Evolutionary conservation across 2,329 filamentous ascomycete genomes (phyloP), one percentile per base, ranked within the genome.

Genomic region (Beauveria sp.): DNA sequence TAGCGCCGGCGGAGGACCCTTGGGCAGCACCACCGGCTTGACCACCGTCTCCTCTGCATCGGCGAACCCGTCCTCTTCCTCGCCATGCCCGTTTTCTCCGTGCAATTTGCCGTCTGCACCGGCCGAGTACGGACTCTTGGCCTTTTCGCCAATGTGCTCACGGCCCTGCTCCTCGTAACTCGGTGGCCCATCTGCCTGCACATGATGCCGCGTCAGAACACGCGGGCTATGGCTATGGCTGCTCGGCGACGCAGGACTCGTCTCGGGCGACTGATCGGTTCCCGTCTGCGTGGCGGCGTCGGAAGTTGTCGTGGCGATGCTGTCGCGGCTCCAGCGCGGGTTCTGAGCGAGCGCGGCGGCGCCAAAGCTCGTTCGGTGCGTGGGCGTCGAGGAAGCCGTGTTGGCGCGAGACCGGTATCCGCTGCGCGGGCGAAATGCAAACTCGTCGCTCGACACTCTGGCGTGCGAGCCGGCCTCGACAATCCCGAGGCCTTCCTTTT

Each of bases 401-500:
- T 55, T 60, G 40, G 62, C 31, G 43, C 64, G 63, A 26, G 42
- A 45, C 8, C 64, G 54, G 18, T 31, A 50, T 28, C 38, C 46
- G 45, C 26, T 61, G 26, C 72, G 75, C 5, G 74, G 74, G 9
- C 68, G 66, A 38, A 72, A 76, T 45, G 74, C 71, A 3, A 76
- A 76, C 18, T 70, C 67, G 55, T 72, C 64, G n/a, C 73, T 75
- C 2, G 71, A 65, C 2, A 73, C 72, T 3, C 73, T 68, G 2
- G 71, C 71, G 3, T 66, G 71, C 1, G 72, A 75, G 1, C 68
- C 71, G 1, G 74, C 74, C 12, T 76, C 74, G 6, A 70, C 69
- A 9, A 76, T 72, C 5, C 72, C 72, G 1, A 76, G 62, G 0
- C 74, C 74, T 55, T 76, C 68, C 43, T 68, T 71, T 59, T 76